Evolutionary conservation across 2,329 filamentous ascomycete genomes (phyloP), one percentile per base, ranked within the genome.

Genomic region (Exophiala sideris): DNA sequence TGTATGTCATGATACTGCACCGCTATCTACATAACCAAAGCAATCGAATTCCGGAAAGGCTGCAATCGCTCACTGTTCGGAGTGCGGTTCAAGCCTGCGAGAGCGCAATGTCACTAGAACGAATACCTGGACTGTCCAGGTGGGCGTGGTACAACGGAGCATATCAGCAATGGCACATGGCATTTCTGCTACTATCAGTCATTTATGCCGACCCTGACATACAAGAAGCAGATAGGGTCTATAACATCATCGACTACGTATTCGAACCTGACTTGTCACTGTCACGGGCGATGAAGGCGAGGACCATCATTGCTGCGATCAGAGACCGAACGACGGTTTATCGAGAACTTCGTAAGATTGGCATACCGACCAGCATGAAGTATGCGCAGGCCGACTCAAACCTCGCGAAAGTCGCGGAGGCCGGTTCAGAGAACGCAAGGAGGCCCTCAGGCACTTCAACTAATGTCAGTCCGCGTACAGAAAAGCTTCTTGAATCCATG

Each of bases 111-210:
- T 71, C 71, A 7, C 70, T 85, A 9, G 81, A 84, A 52, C 79
- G 75, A 1, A 67, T 74, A 0, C 77, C 78, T 1, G 72, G 74
- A 1, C 62, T 89, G 35, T 68, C 71, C 1, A 71, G 71, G 1
- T 91, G 86, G 86, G 70, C 75, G 1, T 91, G 88, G 88, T 90
- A 89, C 62, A 65, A 74, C 10, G 85, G 86, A 3, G 85, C 87
- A 5, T 81, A 87, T 59, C 84, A 88, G 57, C 87, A 89, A 66
- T 89, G 85, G 67, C 87, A 90, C 64, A 78, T 80, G 3, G 85
- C 86, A 0, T 75, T 91, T 32, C 75, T 91, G 1, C 73, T 91
- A 18, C 76, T 88, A 5, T 79, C 82, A 18, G 86, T 91, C 65
- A 71, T 89, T 3, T 86, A 83, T 65, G 78, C 79, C 44, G 76